Percentiles rank a stretch among this genome's conserved stretches.
phyloP scores from a whole-genome alignment of 805 yeast genomes.

The Saccharomycopsis microspora region DNA sequence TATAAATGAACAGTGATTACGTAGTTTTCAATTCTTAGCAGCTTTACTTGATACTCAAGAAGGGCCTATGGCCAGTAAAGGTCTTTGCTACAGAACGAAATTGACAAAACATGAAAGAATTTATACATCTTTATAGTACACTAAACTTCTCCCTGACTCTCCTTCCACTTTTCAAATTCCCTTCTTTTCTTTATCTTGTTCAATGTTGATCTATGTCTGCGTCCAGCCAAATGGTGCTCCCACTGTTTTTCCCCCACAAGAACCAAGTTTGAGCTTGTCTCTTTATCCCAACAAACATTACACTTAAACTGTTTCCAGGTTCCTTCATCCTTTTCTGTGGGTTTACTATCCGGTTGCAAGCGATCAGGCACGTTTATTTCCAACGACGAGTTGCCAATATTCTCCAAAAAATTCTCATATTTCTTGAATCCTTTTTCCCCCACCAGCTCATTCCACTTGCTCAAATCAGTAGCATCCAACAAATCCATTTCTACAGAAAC shows the following conservation, averaged over 20 bases:
- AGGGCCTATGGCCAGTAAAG: too few species aligned
- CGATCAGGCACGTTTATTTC: not conserved
- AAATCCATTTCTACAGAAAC: slow-evolving; percentile 35
- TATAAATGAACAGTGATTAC: too few species aligned
- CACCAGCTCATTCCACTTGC: slow-evolving; percentile 49
- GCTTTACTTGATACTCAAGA: too few species aligned
- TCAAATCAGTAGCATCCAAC: slow-evolving; percentile 67
- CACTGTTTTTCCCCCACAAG: slow-evolving; percentile 68
- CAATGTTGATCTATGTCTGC: slow-evolving; percentile 51
- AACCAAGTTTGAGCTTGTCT: slow-evolving; percentile 39
- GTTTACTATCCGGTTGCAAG: not conserved
- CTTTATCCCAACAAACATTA: slow-evolving; percentile 46
- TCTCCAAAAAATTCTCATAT: slow-evolving; percentile 23
- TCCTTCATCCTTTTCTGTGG: not conserved
- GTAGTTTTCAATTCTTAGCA: too few species aligned
- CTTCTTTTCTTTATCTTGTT: slow-evolving; percentile 37
- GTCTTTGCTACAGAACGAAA: too few species aligned
- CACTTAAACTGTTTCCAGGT: slow-evolving; percentile 67
- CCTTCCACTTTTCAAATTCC: slow-evolving; percentile 22
- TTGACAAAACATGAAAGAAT: too few species aligned
- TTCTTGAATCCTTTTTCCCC: slow-evolving; percentile 42
- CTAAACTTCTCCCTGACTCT: not conserved
- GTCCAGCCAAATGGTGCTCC: slow-evolving; percentile 54
- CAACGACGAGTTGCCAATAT: slow-evolving; percentile 2
- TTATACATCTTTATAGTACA: too few species aligned